Evolutionary conservation across 208 protist species (phyloP), one percentile per base, ranked within the genome.

Genomic region (Eutreptiella sp.): DNA sequence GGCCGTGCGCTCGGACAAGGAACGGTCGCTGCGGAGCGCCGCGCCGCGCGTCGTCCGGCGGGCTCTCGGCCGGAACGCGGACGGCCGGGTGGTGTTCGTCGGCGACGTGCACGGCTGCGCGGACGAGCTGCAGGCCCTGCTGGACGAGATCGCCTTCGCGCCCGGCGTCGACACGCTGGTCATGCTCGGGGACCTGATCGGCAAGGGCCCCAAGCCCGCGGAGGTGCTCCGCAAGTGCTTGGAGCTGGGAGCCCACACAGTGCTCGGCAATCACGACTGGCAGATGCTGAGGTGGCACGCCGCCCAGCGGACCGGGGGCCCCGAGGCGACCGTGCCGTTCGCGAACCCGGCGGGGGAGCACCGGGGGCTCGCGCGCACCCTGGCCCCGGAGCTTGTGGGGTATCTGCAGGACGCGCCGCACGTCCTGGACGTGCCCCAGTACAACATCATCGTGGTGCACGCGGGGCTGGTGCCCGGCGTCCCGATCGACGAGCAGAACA

Each of bases 81-180:
- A n/a, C n/a, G n/a, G n/a, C 16, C 7, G 59, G n/a, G 48, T 61
- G 14, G 5, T 91, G 46, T 70, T 91, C 26, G 75, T 93, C 4
- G 84, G 87, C 36, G 87, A 91, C 70, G 68, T 89, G n/a, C 84
- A 93, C 70, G 87, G 85, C 46, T 90, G 87, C 54, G 66, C 79
- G 4, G 72, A 82, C 33, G 76, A 89, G 62, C 73, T 92, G 32
- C 70, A 84, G 60, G 68, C 72, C 7, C 62, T 92, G 7, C 57
- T 92, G 45, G 52, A 80, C 29, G 86, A 85, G 59, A 78, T 88
- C n/a, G 72, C 83, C 26, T 92, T 84, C 61, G 48, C 70, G 46
- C 50, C 76, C 26, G 83, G 70, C 28, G 75, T 66, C 28, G 87
- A 92, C 55, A 76, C 64, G 34, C 77, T 92, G 1, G 72, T 90